Conservation (phyloP, 1,284 basidiomycete genomes). For the Amylostereum chailletii region DNA sequence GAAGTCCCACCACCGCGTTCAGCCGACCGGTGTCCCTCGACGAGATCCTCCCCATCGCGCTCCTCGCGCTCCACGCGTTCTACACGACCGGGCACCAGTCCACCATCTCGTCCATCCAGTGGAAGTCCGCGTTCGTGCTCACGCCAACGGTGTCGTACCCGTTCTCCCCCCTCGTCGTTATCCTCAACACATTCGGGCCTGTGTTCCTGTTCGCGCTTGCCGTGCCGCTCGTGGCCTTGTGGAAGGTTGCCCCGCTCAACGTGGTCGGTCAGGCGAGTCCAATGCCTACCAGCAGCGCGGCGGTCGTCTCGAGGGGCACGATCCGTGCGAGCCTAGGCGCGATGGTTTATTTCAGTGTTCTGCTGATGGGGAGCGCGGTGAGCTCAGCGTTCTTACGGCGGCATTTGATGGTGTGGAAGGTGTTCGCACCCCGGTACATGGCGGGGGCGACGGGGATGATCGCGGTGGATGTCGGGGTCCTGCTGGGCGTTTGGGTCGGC, state of each 20-base stretch:
- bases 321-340: slow-evolving; percentile 52
- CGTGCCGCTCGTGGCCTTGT: slow-evolving; percentile 70
- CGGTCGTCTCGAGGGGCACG: slow-evolving; percentile 21
- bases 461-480: slow-evolving; percentile 46
- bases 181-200: slow-evolving; percentile 76
- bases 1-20: slow-evolving; percentile 9
- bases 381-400: slow-evolving; percentile 74
- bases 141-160: slow-evolving; percentile 63
- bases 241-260: slow-evolving; percentile 74
- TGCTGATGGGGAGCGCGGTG: slow-evolving; percentile 66
- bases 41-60: slow-evolving; percentile 64
- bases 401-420: slow-evolving; percentile 99
- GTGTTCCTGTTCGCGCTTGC: slow-evolving; percentile 58
- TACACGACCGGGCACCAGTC: slow-evolving; percentile 91
- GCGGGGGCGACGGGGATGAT: slow-evolving; percentile 47
- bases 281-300: slow-evolving; percentile 18
- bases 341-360: slow-evolving; percentile 59
- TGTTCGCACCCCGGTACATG: slow-evolving; percentile 95
- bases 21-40: slow-evolving; percentile 36
- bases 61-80: slow-evolving; percentile 74
- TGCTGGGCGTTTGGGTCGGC: slow-evolving; percentile 39
- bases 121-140: slow-evolving; percentile 88
- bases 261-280: slow-evolving; percentile 9
- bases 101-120: slow-evolving; percentile 85
- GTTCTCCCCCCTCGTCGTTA: slow-evolving; percentile 71